Conservation (phyloP, 2,329 filamentous ascomycete genomes). For the Pseudogymnoascus sp. region DNA sequence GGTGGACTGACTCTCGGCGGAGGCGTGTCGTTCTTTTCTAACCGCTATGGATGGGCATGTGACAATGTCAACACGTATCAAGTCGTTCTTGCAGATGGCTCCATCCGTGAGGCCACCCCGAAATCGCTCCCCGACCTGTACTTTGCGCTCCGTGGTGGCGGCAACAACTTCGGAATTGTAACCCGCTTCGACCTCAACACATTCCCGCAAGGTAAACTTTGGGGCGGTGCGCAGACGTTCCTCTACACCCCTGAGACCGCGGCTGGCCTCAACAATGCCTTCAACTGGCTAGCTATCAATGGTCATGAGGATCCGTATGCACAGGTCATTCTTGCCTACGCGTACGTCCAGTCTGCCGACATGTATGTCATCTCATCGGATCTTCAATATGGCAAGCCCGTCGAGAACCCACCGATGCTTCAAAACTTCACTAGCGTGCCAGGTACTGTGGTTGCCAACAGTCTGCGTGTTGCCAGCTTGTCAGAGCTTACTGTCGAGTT, state of each 20-base stretch:
- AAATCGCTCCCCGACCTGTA: slow-evolving; percentile 38
- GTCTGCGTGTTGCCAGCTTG: slow-evolving; percentile 17
- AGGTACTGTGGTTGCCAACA: slow-evolving; percentile 15
- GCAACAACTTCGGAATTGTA: slow-evolving; percentile 48
- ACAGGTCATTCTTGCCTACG: slow-evolving; percentile 22
- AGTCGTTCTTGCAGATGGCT: slow-evolving; percentile 29
- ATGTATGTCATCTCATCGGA: slow-evolving; percentile 12
- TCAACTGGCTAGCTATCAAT: background rate
- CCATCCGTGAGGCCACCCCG: slow-evolving; percentile 23
- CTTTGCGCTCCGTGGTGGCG: slow-evolving; percentile 48
- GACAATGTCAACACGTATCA: slow-evolving; percentile 19
- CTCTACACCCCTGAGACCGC: background rate
- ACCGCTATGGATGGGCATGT: slow-evolving; percentile 20
- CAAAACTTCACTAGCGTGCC: slow-evolving; percentile 16
- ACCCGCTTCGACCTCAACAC: slow-evolving; percentile 40
- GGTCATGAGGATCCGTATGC: slow-evolving; percentile 22
- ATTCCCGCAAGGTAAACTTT: slow-evolving; percentile 15
- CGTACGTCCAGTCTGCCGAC: slow-evolving; percentile 5
- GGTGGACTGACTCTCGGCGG: slow-evolving; percentile 20
- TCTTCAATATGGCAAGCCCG: slow-evolving; percentile 11
- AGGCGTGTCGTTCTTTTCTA: slow-evolving; percentile 20
- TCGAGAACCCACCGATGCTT: slow-evolving; percentile 17
- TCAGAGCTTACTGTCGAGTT: slow-evolving; percentile 19
- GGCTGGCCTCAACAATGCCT: background rate
- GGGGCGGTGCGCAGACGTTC: slow-evolving; percentile 13